A percentile compares a stretch with the other conserved stretches of the same genome.
Evolutionary conservation across 2,329 filamentous ascomycete genomes (phyloP).

Genomic region (Diaporthe humulicola): DNA sequence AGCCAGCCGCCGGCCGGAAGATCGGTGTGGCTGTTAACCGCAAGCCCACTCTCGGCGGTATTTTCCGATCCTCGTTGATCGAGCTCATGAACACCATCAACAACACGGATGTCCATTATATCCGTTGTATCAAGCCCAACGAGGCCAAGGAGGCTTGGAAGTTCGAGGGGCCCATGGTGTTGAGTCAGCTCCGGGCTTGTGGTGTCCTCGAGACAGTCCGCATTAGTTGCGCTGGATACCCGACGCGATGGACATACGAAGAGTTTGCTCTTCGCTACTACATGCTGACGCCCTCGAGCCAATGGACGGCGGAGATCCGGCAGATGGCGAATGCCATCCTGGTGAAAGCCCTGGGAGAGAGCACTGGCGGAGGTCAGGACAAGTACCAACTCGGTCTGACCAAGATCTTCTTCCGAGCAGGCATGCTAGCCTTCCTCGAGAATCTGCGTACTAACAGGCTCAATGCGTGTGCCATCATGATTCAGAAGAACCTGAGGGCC

Average conservation of each 20-base stretch:
- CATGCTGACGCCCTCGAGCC: constrained; percentile 90
- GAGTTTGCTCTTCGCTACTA: constrained; percentile 98
- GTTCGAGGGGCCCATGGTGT: constrained; percentile 98
- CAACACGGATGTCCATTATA: constrained; percentile 98
- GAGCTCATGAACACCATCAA: constrained; percentile 99
- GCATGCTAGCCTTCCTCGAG: constrained; percentile 98
- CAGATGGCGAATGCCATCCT: constrained; percentile 95
- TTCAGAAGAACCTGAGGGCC: constrained; percentile 96
- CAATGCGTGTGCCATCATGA: constrained; percentile 95
- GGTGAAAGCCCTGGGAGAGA: constrained; percentile 85
- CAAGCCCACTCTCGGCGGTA: constrained; percentile 96
- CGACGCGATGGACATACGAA: constrained; percentile 98
- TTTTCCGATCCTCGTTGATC: constrained; percentile 98
- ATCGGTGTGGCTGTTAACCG: constrained; percentile 93
- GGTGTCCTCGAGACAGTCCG: constrained; percentile 98
- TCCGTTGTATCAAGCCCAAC: constrained; percentile 98
- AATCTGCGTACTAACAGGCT: constrained; percentile 91
- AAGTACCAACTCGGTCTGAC: constrained; percentile 98
- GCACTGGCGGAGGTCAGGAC: constrained; percentile 80
- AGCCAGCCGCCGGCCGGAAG: constrained; percentile 81
- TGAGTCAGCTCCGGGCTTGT: constrained; percentile 96
- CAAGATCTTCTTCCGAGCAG: constrained; percentile 99
- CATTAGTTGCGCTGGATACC: constrained; percentile 97
- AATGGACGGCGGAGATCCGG: constrained; percentile 94
- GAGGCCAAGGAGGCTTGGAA: constrained; percentile 97